phyloP scores from a whole-genome alignment of 768 basidiomycete species.

The Trametes cinnabarina region DNA sequence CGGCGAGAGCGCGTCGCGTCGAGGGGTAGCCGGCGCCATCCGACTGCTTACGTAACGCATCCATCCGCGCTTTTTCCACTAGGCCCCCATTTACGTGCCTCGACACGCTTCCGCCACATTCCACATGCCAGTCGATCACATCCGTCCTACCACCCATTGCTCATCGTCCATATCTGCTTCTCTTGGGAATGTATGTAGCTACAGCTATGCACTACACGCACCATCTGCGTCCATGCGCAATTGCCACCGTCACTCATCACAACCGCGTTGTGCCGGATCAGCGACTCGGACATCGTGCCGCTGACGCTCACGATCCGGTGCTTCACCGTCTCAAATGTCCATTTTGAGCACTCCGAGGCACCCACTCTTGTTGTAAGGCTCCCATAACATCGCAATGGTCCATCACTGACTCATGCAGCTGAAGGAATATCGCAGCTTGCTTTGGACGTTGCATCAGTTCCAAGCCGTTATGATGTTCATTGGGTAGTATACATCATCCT shows the following conservation, averaged over 20 bases:
- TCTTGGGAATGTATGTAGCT: background rate
- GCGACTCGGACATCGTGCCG: slow-evolving; percentile 2
- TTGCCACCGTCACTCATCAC: slow-evolving; percentile 4
- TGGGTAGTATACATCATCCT: background rate
- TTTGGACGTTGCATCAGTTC: too few relatives aligned
- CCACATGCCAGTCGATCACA: background rate
- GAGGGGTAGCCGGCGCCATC: slow-evolving; percentile 20
- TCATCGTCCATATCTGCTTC: background rate
- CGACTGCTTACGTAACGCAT: slow-evolving; percentile 17
- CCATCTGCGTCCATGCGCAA: background rate
- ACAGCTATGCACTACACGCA: background rate
- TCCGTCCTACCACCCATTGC: background rate
- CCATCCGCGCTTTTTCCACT: slow-evolving; percentile 12
- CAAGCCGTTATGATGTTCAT: background rate
- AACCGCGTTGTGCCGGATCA: slow-evolving; percentile 9
- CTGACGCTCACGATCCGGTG: slow-evolving; percentile 20
- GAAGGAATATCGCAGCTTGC: too few relatives aligned
- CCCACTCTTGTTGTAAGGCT: background rate
- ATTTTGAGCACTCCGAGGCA: slow-evolving; percentile 9
- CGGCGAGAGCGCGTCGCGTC: slow-evolving; percentile 29
- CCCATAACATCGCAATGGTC: background rate
- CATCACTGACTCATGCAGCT: background rate
- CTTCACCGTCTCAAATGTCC: slow-evolving; percentile 16
- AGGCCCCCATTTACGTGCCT: slow-evolving; percentile 13
- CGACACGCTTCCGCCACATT: slow-evolving; percentile 1